These are phyloP conservation scores for Lipomyces kockii DNA, from an alignment of 805 yeast genomes.

Conservation along the genomic window DNA sequence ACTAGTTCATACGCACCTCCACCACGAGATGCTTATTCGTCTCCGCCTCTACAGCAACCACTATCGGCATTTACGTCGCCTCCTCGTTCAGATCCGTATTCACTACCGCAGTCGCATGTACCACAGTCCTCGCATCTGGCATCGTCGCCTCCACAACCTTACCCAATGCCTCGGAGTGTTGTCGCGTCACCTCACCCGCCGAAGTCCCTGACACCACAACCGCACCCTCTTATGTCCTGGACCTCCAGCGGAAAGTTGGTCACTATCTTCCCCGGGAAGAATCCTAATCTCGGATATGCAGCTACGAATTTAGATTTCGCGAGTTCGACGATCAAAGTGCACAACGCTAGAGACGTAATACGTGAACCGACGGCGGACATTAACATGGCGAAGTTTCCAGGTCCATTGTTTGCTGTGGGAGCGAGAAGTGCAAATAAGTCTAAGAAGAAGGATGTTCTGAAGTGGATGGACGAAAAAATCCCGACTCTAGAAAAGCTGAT, in stretches of 20 bases:
- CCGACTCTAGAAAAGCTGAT: conserved; percentile 38
- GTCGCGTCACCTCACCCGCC: conserved; percentile 7
- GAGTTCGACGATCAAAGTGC: conserved; percentile 42
- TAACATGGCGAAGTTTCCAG: conserved; percentile 57
- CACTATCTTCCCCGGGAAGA: conserved; percentile 50
- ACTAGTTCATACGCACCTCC: conserved; percentile 7
- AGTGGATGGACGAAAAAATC: conserved; percentile 60
- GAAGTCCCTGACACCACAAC: conserved; percentile 10
- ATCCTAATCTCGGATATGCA: conserved; percentile 28
- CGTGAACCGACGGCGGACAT: conserved; percentile 40
- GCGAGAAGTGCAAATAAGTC: conserved; percentile 53
- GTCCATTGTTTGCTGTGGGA: conserved; percentile 59
- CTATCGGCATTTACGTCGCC: background rate
- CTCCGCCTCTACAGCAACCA: background rate
- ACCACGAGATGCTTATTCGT: background rate
- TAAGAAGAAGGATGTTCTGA: conserved; percentile 68
- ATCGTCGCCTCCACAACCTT: background rate
- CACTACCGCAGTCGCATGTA: background rate
- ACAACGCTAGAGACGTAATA: conserved; percentile 41
- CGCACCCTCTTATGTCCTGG: conserved; percentile 71
- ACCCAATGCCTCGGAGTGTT: background rate
- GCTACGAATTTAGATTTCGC: conserved; percentile 47
- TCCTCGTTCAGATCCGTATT: background rate
- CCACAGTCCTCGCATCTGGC: background rate
- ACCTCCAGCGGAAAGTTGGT: conserved; percentile 52